Evolutionary conservation across 768 basidiomycete species (phyloP).

Genomic region (Podaxis carcinomalis): DNA sequence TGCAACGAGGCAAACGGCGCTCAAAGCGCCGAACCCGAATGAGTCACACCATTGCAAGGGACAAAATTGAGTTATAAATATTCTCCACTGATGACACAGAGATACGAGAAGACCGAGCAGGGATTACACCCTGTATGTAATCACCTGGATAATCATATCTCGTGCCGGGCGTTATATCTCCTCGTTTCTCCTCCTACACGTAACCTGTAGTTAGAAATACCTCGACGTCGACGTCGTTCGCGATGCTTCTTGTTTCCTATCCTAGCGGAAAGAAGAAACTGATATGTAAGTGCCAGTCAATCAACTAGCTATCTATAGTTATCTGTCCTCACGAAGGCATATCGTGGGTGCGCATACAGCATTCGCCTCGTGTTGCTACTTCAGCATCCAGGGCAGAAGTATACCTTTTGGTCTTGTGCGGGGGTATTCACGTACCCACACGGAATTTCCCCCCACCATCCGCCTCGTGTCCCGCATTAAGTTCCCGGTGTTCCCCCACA

Average conservation of each 20-base stretch:
- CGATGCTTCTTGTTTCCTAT: slow-evolving; percentile 6
- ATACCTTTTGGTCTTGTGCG: neutral
- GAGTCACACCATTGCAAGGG: neutral
- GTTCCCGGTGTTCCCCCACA: neutral
- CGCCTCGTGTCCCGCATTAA: neutral
- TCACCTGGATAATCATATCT: neutral
- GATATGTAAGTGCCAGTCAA: neutral
- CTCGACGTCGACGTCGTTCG: neutral
- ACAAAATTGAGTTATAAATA: neutral
- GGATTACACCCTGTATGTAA: neutral
- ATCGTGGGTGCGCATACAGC: neutral
- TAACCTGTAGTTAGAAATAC: neutral
- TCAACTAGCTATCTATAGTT: neutral
- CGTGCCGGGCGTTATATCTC: neutral
- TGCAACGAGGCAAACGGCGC: slow-evolving; percentile 1
- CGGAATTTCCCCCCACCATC: neutral
- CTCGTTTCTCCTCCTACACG: too few species aligned
- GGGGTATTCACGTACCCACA: neutral
- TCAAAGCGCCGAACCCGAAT: neutral
- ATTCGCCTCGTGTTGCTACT: neutral
- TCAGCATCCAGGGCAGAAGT: neutral
- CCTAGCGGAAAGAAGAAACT: slow-evolving; percentile 1
- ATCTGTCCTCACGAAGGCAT: neutral
- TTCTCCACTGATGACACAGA: neutral
- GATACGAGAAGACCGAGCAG: neutral